Evolutionary conservation across 108 stramenopile genomes (phyloP).

Genomic region (Cyclotella sp.): DNA sequence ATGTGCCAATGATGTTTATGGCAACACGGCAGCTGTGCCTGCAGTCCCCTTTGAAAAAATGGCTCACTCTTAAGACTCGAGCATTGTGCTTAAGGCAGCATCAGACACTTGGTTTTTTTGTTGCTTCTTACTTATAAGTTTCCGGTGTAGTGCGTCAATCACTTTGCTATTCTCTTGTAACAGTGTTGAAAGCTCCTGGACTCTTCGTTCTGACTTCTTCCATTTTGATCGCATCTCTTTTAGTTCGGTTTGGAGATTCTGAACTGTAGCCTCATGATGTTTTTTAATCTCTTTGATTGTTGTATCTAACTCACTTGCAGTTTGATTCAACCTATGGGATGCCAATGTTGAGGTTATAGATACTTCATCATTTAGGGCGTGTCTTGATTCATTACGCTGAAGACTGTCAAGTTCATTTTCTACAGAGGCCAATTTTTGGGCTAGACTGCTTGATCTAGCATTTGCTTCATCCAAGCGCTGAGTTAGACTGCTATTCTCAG

Average conservation of each 20-base stretch:
- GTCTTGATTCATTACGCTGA: conserved; percentile 3
- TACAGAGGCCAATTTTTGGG: conserved; percentile 18
- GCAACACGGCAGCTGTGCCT: too few relatives aligned
- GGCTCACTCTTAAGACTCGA: too few relatives aligned
- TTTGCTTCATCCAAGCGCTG: conserved; percentile 14
- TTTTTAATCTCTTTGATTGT: conserved; percentile 48
- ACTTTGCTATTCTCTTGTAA: conserved; percentile 44
- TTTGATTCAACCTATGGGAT: conserved; percentile 25
- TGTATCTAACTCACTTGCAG: conserved; percentile 43
- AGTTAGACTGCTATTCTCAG: not conserved
- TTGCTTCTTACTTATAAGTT: conserved; percentile 32
- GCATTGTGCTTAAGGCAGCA: too few relatives aligned
- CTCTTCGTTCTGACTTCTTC: conserved; percentile 45
- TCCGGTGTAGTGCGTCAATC: conserved; percentile 40
- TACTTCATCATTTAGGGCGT: conserved; percentile 23
- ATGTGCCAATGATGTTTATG: too few relatives aligned
- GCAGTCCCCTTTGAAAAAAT: too few relatives aligned
- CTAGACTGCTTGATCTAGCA: not conserved
- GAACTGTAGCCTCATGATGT: conserved; percentile 30
- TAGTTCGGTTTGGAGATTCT: conserved; percentile 36
- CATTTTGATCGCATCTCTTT: conserved; percentile 34
- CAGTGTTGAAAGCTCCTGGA: conserved; percentile 37
- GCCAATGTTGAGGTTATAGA: conserved; percentile 32
- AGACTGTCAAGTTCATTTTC: conserved; percentile 8
- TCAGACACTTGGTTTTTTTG: not conserved